Conservation (phyloP, 257 asterid species). For the Avicennia marina region DNA sequence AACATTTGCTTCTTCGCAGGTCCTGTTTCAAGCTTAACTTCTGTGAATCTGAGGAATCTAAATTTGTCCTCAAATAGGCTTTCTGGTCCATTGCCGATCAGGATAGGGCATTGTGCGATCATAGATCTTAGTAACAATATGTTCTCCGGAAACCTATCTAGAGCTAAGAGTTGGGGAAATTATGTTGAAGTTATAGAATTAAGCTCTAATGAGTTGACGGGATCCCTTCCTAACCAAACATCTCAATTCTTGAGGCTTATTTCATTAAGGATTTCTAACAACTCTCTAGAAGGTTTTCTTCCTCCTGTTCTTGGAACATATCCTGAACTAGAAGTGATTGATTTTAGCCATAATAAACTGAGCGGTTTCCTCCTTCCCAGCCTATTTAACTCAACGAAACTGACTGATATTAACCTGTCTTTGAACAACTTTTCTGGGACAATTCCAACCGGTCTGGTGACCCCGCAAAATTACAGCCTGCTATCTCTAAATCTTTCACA, state of each 20-base stretch:
- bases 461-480: conserved; percentile 36
- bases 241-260: conserved; percentile 75
- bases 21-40: conserved; percentile 51
- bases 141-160: conserved; percentile 65
- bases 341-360: conserved; percentile 59
- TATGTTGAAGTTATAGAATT: conserved; percentile 58
- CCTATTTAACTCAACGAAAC: conserved; percentile 50
- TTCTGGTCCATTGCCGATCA: conserved; percentile 68
- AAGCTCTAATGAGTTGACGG: conserved; percentile 63
- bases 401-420: conserved; percentile 51
- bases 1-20: conserved; percentile 54
- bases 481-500: conserved; percentile 58
- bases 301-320: conserved; percentile 57
- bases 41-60: conserved; percentile 51
- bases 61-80: conserved; percentile 69
- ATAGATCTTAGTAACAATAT: conserved; percentile 68
- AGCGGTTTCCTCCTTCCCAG: conserved; percentile 54
- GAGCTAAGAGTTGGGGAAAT: conserved; percentile 75
- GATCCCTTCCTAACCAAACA: conserved; percentile 52
- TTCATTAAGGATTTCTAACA: conserved; percentile 64
- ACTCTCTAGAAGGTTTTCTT: conserved; percentile 66
- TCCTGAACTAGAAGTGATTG: conserved; percentile 52
- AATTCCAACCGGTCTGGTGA: conserved; percentile 32
- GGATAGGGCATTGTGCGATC: conserved; percentile 63
- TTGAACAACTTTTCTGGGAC: conserved; percentile 58